These are phyloP conservation scores for Sequoia sempervirens DNA, from an alignment of 75 land plant species.

Conservation along the genomic window DNA sequence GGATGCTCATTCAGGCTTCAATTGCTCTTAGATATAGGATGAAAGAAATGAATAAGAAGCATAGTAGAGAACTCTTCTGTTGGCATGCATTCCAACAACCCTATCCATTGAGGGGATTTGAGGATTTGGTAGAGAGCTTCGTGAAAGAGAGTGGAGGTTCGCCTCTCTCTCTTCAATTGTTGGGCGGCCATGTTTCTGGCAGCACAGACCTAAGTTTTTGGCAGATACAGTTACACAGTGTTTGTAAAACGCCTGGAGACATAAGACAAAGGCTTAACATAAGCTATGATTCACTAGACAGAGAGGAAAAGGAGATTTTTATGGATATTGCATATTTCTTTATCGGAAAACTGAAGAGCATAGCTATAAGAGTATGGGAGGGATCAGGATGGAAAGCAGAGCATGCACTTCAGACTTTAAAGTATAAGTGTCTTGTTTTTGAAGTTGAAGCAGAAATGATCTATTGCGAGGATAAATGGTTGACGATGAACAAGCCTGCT, in stretches of 20 bases:
- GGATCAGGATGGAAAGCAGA: not conserved
- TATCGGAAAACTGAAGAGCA: not conserved
- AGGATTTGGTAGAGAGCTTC: not conserved
- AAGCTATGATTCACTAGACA: not conserved
- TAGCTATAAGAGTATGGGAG: not conserved
- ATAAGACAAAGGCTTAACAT: not conserved
- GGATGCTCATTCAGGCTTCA: not conserved
- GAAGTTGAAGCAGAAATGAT: not conserved
- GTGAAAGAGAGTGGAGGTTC: not conserved
- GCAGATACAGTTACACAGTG: not conserved
- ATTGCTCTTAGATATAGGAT: not conserved
- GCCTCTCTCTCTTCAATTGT: not conserved
- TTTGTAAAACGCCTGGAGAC: not conserved
- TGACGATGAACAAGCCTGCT: not conserved
- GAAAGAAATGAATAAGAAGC: not conserved
- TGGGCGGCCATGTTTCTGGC: not conserved
- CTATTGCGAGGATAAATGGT: not conserved
- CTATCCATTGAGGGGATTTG: not conserved
- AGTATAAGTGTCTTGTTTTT: not conserved
- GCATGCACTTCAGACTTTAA: not conserved
- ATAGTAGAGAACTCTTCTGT: not conserved
- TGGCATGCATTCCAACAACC: not conserved
- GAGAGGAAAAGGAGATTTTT: not conserved
- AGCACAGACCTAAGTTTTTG: not conserved
- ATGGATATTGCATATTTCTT: not conserved